Evolutionary conservation across 768 basidiomycete species (phyloP).

Genomic region (Grammothele lineata): DNA sequence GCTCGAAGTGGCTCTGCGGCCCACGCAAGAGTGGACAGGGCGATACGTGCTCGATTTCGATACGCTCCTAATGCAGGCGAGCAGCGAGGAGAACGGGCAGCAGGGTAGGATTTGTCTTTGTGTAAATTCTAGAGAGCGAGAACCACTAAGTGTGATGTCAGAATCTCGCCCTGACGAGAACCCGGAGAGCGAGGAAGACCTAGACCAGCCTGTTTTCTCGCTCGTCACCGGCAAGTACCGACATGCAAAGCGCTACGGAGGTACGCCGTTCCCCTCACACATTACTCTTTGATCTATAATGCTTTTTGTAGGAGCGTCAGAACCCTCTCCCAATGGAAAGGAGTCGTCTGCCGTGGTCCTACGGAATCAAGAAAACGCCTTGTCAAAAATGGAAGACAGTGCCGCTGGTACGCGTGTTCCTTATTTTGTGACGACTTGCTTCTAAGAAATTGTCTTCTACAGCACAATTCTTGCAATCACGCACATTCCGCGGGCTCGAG

Average conservation of each 20-base stretch:
- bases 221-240: slow-evolving; percentile 83
- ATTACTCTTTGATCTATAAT: too few species aligned
- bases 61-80: slow-evolving; percentile 47
- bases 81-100: slow-evolving; percentile 22
- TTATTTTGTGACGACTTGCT: neutral
- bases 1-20: slow-evolving; percentile 72
- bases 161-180: too few species aligned
- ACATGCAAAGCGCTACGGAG: slow-evolving; percentile 66
- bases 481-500: slow-evolving; percentile 83
- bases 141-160: neutral
- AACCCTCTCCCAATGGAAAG: too few species aligned
- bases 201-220: slow-evolving; percentile 81
- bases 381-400: slow-evolving; percentile 55
- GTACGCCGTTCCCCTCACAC: slow-evolving; percentile 14
- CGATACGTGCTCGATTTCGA: slow-evolving; percentile 78
- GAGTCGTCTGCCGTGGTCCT: slow-evolving; percentile 44
- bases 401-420: slow-evolving; percentile 53
- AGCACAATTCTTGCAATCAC: slow-evolving; percentile 69
- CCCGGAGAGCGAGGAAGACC: neutral
- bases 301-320: too few species aligned
- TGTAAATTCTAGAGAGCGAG: too few species aligned
- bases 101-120: too few species aligned
- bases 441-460: neutral
- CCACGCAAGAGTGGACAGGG: slow-evolving; percentile 68
- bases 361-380: slow-evolving; percentile 58